These are phyloP conservation scores for Dothistroma septosporum DNA, from an alignment of 2,329 filamentous ascomycete species.

Conservation along the genomic window DNA sequence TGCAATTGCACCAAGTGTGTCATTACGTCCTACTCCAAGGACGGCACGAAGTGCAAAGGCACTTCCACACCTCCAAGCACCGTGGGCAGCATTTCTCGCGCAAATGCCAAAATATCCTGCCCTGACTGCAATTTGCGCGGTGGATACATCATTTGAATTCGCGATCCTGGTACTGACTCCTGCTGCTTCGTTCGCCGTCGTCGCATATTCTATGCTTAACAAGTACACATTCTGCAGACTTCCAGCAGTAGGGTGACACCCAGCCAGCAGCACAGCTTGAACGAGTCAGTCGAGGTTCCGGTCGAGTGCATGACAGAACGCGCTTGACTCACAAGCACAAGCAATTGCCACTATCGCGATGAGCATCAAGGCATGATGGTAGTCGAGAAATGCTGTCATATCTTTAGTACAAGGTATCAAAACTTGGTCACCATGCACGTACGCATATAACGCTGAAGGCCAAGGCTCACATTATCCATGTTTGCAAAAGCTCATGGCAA, in stretches of 20 bases:
- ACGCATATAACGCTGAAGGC: background rate
- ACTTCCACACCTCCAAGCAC: conserved; percentile 10
- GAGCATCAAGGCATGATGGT: conserved; percentile 7
- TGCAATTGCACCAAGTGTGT: conserved; percentile 7
- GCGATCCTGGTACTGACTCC: background rate
- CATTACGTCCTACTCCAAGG: background rate
- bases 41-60: conserved; percentile 5
- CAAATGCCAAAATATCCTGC: conserved; percentile 16
- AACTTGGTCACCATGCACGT: background rate
- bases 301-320: background rate
- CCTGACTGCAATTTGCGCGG: background rate
- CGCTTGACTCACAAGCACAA: background rate
- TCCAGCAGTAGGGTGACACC: background rate
- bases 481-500: background rate
- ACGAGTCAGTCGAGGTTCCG: background rate
- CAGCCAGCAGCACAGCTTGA: conserved; percentile 6
- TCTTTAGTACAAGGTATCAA: background rate
- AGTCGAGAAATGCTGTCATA: background rate
- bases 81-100: conserved; percentile 2
- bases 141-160: background rate
- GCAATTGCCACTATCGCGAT: background rate
- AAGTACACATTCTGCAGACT: background rate
- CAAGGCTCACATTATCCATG: background rate
- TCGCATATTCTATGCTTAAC: background rate
- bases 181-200: background rate